Percentiles rank a stretch among this genome's conserved stretches.
phyloP scores from a whole-genome alignment of 805 yeast species.

The Teunomyces stri region DNA sequence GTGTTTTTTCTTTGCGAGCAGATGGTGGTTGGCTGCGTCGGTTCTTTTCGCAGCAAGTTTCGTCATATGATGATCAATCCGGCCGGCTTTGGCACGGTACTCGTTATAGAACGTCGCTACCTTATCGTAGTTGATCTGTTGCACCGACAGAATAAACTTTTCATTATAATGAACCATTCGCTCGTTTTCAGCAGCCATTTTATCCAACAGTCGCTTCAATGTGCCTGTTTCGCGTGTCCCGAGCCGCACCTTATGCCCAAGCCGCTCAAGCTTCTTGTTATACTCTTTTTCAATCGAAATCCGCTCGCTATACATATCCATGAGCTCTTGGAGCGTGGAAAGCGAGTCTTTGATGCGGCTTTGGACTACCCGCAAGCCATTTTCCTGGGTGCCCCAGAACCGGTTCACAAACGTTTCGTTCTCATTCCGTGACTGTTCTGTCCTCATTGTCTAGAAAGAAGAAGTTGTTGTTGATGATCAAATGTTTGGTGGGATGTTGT shows the following conservation, averaged over 20 bases:
- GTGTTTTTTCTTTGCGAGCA: conserved; percentile 46
- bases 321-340: conserved; percentile 45
- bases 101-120: conserved; percentile 50
- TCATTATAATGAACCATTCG: conserved; percentile 57
- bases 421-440: conserved; percentile 1
- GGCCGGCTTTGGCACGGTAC: conserved; percentile 52
- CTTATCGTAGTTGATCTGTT: conserved; percentile 47
- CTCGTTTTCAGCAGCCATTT: conserved; percentile 55
- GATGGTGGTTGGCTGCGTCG: conserved; percentile 34
- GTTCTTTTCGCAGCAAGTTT: conserved; percentile 51
- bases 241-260: conserved; percentile 45
- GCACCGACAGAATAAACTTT: conserved; percentile 50
- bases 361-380: conserved; percentile 55
- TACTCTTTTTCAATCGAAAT: conserved; percentile 73
- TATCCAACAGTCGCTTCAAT: conserved; percentile 57
- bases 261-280: conserved; percentile 48
- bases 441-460: neutral
- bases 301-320: conserved; percentile 39
- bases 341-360: conserved; percentile 58
- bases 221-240: conserved; percentile 63
- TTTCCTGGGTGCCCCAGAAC: conserved; percentile 67
- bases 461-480: conserved; percentile 1
- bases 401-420: conserved; percentile 37
- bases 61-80: conserved; percentile 55
- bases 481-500: neutral